Conservation (phyloP, 2,329 filamentous ascomycete species). For the Davidsoniella eucalypti region DNA sequence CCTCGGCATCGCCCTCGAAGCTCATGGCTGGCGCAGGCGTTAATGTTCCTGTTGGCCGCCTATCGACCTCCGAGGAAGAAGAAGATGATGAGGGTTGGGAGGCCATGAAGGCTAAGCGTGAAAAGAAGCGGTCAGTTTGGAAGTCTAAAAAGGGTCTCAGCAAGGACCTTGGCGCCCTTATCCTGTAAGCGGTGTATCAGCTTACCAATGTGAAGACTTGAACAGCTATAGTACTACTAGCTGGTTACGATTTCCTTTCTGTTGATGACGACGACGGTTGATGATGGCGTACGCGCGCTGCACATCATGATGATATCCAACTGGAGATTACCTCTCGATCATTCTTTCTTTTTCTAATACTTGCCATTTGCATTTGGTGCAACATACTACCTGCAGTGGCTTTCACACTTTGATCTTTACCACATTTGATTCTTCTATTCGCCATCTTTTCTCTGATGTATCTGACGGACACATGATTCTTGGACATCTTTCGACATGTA, state of each 20-base stretch:
- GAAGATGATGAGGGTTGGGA: slow-evolving; percentile 54
- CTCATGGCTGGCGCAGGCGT: slow-evolving; percentile 19
- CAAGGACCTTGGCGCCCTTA: slow-evolving; percentile 31
- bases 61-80: slow-evolving; percentile 30
- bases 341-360: neutral
- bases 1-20: slow-evolving; percentile 16
- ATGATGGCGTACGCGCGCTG: neutral
- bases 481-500: neutral
- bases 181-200: slow-evolving; percentile 17
- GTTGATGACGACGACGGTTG: neutral
- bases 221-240: neutral
- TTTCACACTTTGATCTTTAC: neutral
- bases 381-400: no score
- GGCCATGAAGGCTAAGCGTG: slow-evolving; percentile 51
- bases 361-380: neutral
- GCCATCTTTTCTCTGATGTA: neutral
- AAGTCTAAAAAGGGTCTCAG: slow-evolving; percentile 40
- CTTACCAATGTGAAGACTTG: no score
- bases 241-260: neutral
- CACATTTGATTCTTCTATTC: no score
- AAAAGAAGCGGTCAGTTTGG: slow-evolving; percentile 52
- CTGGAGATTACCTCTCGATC: neutral
- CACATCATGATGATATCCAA: slow-evolving; percentile 4
- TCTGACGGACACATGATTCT: neutral
- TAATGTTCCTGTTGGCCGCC: no score